Base-by-base conservation (phyloP, 2,329 filamentous ascomycete genomes). In the Dactylella cylindrospora region DNA sequence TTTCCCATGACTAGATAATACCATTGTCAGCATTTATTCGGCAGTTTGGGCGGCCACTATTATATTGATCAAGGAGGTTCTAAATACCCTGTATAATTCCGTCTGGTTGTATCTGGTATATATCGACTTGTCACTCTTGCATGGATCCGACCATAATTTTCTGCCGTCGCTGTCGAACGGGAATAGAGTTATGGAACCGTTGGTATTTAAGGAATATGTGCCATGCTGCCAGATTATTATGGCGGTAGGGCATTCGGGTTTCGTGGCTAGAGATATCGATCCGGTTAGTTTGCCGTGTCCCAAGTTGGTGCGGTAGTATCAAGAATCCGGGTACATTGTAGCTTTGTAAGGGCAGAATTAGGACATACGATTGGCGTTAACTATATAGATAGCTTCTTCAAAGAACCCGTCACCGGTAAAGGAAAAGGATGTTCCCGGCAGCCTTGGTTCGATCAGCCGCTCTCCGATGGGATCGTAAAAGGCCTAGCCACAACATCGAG, bases 191-290 rank as follows among this genome's bases (percentile, higher is more conserved):
- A 88, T 72, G 3, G 79, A 82, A 33, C 82, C 81, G 68, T 85
- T 79, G 15, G 73, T 67, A 35, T 77, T 74, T 66, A 82, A 74
- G 3, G 74, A 73, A 70, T 81, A 86, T 50, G 72, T 80, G 33
- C 85, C 85, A 70, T 88, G 85, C 70, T 88, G 85, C 78, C 81
- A 88, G 73, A 87, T 84, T 76, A 88, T 81, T 40, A 87, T 78
- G 6, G 79, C 82, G 49, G 77, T 76, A 1, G 83, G 80, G 68
- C 84, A 88, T 60, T 75, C 72, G 22, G 84, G 84, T 10, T 77
- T 74, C 39, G 74, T 72, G 35, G 83, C 83, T 84, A 67, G 64
- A 49, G 25, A 65, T 13, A 25, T 8, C 13, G 8, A 10, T 12
- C 23, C 1, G 12, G 50, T 54, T 68, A 65, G 60, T 65, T 46